Percentiles rank a stretch among this genome's conserved stretches.
Conservation (phyloP, 1,139 yeast genomes). For the Candida tropicalis region DNA sequence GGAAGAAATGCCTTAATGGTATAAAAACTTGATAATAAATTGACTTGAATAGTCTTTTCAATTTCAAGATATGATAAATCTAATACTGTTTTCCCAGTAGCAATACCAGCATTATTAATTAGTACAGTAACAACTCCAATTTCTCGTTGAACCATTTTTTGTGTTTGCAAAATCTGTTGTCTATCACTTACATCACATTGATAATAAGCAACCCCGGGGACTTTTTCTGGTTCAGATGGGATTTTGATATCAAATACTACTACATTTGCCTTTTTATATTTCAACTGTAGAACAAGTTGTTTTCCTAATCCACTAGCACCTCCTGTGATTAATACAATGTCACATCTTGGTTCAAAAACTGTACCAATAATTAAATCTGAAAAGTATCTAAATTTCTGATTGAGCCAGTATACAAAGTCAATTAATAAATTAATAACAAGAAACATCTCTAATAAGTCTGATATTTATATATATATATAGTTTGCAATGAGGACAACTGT, state of each 20-base stretch:
- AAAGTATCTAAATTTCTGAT: slow-evolving; percentile 31
- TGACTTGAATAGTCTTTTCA: slow-evolving; percentile 61
- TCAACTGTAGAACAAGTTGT: slow-evolving; percentile 55
- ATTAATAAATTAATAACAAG: slow-evolving; percentile 9
- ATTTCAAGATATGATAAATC: slow-evolving; percentile 60
- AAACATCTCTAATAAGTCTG: slow-evolving; percentile 7
- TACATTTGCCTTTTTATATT: slow-evolving; percentile 46
- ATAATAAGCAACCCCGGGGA: slow-evolving; percentile 54
- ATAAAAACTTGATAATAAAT: slow-evolving; percentile 68
- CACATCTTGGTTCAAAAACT: slow-evolving; percentile 50
- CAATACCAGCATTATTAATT: slow-evolving; percentile 83
- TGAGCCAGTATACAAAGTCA: slow-evolving; percentile 19
- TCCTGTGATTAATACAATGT: slow-evolving; percentile 79
- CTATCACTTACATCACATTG: slow-evolving; percentile 69
- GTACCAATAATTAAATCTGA: slow-evolving; percentile 51
- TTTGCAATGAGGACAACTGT: too few relatives aligned
- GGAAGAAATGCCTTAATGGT: slow-evolving; percentile 75
- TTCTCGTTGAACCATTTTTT: slow-evolving; percentile 40
- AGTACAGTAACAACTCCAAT: slow-evolving; percentile 67
- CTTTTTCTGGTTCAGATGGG: slow-evolving; percentile 34
- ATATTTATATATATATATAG: too few relatives aligned
- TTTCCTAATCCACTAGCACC: slow-evolving; percentile 78
- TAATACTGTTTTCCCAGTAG: slow-evolving; percentile 57
- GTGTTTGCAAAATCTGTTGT: slow-evolving; percentile 39
- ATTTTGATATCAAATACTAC: slow-evolving; percentile 63